Evolutionary conservation across 2,329 filamentous ascomycete species (phyloP).

Genomic region (Trichoderma aggressivum): DNA sequence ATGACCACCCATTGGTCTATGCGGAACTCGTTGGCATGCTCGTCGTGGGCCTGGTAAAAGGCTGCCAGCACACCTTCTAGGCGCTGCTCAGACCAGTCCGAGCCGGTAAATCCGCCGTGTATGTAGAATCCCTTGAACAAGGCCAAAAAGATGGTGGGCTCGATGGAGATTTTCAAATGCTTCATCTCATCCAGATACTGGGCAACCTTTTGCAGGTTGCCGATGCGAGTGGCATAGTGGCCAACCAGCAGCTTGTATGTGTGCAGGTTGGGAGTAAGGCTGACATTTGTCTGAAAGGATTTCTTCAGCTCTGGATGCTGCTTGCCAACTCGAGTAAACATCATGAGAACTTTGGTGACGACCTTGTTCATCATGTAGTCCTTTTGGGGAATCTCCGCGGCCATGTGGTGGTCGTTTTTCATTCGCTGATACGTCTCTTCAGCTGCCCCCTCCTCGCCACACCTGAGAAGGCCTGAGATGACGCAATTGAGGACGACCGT

Average conservation of each 20-base stretch:
- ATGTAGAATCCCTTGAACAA: conserved; percentile 78
- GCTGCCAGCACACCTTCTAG: conserved; percentile 66
- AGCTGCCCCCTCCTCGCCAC: conserved; percentile 72
- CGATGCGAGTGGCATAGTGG: conserved; percentile 65
- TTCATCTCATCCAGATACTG: conserved; percentile 79
- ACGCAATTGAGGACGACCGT: conserved; percentile 83
- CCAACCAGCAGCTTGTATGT: conserved; percentile 80
- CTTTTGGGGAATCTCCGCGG: conserved; percentile 39
- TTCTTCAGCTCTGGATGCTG: conserved; percentile 53
- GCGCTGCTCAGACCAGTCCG: conserved; percentile 69
- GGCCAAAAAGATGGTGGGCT: conserved; percentile 73
- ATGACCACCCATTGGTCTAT: conserved; percentile 60
- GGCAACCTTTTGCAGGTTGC: conserved; percentile 68
- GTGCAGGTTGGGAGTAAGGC: conserved; percentile 68
- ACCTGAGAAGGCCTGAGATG: conserved; percentile 71
- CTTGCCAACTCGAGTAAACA: conserved; percentile 54
- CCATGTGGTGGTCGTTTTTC: conserved; percentile 57
- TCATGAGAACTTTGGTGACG: conserved; percentile 55
- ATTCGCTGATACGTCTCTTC: conserved; percentile 81
- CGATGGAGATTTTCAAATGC: conserved; percentile 61
- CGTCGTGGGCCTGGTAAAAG: conserved; percentile 55
- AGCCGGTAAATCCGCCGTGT: conserved; percentile 63
- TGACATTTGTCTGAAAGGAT: conserved; percentile 57
- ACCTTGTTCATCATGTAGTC: conserved; percentile 47
- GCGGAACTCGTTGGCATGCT: conserved; percentile 44